Evolutionary conservation across 768 basidiomycete genomes (phyloP), one percentile per base, ranked within the genome.

Genomic region (Boletus tylopilopsis): DNA sequence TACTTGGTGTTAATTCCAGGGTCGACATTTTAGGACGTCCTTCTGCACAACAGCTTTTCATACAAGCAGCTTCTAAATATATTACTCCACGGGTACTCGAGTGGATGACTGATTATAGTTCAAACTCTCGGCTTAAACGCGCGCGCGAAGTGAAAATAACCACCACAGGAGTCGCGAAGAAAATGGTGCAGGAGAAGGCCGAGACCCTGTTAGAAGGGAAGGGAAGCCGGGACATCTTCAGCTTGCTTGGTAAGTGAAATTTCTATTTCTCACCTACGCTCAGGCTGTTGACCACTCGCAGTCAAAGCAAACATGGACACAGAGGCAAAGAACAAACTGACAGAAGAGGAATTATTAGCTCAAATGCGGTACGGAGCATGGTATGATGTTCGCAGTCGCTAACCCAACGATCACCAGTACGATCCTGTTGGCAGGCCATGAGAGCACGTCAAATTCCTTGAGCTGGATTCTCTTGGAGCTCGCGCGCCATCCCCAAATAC

Each of bases 381-480:
- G 5, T 42, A 29, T 25, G 7, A 27, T 18, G 15, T 16, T 7
- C 18, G 16, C 15, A 1, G 11, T 25, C n/a, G 29, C 8, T 6
- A 6, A 2, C 19, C 33, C 34, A 22, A 45, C 24, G 21, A 21
- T 48, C 4, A n/a, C 11, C n/a, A 77, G 75, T 16, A 76, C 74
- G 21, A 73, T 78, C 11, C 56, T 77, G 11, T 55, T 79, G 11
- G 76, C 76, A 34, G 76, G 75, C 2, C 78, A 86, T 60, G 85
- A 84, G 61, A 85, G 84, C 4, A 81, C 78, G 42, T 76, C 84
- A 4, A 79, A 74, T 32, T 72, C 76, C 2, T 45, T 84, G 25
- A 73, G 74, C 47, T 90, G 84, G 83, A 73, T 78, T 7, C 65
- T 90, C 8, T 70, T 83, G 47, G 81, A 84, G 55, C 73, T 92